phyloP scores from a whole-genome alignment of 768 basidiomycete species.

The Mycena galopus region DNA sequence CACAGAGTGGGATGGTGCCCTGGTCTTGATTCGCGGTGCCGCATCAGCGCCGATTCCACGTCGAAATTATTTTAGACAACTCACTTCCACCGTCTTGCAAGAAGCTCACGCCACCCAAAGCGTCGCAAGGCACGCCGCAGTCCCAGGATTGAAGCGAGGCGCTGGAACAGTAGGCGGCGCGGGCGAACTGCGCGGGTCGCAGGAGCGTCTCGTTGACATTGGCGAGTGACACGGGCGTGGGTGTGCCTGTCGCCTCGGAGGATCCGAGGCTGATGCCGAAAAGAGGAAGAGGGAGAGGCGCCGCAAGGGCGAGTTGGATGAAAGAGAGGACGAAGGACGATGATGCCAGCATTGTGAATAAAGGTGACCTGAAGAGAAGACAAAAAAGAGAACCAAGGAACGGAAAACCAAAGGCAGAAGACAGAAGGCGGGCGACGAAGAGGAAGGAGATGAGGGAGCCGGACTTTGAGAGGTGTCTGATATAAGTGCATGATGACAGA shows the following conservation, averaged over 20 bases:
- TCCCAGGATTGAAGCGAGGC: constrained; percentile 45
- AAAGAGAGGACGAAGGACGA: neutral
- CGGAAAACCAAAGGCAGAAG: neutral
- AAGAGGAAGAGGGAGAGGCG: too few species aligned
- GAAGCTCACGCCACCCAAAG: constrained; percentile 20
- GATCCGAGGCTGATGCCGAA: neutral
- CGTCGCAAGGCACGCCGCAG: constrained; percentile 21
- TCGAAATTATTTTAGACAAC: too few species aligned
- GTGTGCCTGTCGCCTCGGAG: constrained; percentile 5
- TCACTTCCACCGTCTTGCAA: constrained; percentile 50
- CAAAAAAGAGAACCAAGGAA: neutral
- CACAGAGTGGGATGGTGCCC: constrained; percentile 48
- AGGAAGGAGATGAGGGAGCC: too few species aligned
- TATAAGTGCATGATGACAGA: neutral
- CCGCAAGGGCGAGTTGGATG: neutral
- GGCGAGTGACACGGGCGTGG: constrained; percentile 21
- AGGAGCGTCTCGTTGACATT: constrained; percentile 31
- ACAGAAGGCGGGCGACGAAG: neutral
- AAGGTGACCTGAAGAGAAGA: too few species aligned
- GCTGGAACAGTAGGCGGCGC: constrained; percentile 54
- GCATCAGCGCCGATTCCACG: too few species aligned
- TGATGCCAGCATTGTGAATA: neutral
- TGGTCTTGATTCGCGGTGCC: constrained; percentile 38
- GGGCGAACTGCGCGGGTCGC: constrained; percentile 51
- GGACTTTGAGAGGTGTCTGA: neutral